phyloP scores from a whole-genome alignment of 2,329 filamentous ascomycete genomes.

The Aspergillus pseudoglaucus region DNA sequence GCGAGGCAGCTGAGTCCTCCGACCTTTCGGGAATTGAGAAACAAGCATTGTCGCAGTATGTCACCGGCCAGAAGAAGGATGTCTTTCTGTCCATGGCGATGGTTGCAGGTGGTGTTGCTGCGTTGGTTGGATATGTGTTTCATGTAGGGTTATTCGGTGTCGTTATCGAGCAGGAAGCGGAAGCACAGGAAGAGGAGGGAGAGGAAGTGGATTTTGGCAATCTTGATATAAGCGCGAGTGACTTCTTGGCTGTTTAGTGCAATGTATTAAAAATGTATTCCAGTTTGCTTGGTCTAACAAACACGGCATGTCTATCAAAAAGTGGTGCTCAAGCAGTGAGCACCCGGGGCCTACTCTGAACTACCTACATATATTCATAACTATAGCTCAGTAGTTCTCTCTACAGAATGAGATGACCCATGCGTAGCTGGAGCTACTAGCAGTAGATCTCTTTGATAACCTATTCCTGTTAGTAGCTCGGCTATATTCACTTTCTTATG shows the following conservation, averaged over 20 bases:
- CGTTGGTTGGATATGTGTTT: slow-evolving; percentile 32
- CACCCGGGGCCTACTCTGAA: no score
- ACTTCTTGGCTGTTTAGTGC: background rate
- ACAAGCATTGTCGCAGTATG: slow-evolving; percentile 17
- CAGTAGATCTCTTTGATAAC: no score
- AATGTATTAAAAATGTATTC: no score
- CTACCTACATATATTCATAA: no score
- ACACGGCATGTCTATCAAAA: no score
- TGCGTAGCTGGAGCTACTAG: no score
- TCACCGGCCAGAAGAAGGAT: slow-evolving; percentile 24
- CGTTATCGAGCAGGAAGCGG: slow-evolving; percentile 3
- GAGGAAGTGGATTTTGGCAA: slow-evolving; percentile 1
- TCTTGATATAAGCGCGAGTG: slow-evolving; percentile 3
- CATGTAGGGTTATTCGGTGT: slow-evolving; percentile 22
- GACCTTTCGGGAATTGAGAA: slow-evolving; percentile 21
- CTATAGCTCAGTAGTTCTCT: no score
- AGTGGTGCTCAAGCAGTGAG: no score
- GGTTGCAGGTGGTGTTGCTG: slow-evolving; percentile 27
- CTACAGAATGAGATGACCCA: no score
- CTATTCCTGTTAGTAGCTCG: no score
- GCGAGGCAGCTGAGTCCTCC: slow-evolving; percentile 21
- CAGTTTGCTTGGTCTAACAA: no score
- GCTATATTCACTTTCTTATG: no score
- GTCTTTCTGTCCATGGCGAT: slow-evolving; percentile 30
- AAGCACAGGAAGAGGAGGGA: slow-evolving; percentile 10